Base-by-base conservation (phyloP, 78 protist genomes). In the Dictyostelium purpureum region DNA sequence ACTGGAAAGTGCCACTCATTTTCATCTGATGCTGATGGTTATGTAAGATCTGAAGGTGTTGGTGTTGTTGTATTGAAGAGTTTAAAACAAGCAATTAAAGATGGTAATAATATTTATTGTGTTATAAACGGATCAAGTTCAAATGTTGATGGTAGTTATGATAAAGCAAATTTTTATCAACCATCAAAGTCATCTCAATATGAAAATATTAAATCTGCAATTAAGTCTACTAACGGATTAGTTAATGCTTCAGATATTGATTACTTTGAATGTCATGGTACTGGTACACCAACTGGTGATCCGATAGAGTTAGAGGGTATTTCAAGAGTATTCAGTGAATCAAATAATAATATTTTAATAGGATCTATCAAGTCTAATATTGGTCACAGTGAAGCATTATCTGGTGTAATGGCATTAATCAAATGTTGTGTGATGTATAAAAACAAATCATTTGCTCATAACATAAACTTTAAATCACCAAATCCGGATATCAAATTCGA, bases 261-360 rank as follows among this genome's bases (percentile, higher is more conserved):
- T 6, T 87, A 52, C 37, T 38, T 96, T 81, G 98, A 96, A 56
- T 89, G 96, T 19, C 97, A 96, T 74, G 97, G 96, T 18, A 96
- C 98, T 0, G 97, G 98, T n/a, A 97, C 97, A 19, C n/a, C 51
- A 14, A 67, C 47, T 3, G 98, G 98, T 59, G 98, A 97, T 69
- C 95, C 98, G 40, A 47, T 95, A 1, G 98, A 96, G 61, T 10
- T 54, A 2, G 59, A 52, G 9, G 77, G 95, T 21, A 61, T 96
- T 21, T 38, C 57, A 21, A 77, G 3, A 7, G 83, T 88, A n/a
- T 52, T 96, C 4, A 74, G 47, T 16, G 51, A 21, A 24, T 2
- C 0, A 1, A 24, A 3, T 0, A 38, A 19, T 11, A 35, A 45
- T 45, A 43, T 76, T 16, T 37, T 24, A 16, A 57, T 97, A 16